Conservation (phyloP, 768 basidiomycete species). For the Leccinum incarnatum region DNA sequence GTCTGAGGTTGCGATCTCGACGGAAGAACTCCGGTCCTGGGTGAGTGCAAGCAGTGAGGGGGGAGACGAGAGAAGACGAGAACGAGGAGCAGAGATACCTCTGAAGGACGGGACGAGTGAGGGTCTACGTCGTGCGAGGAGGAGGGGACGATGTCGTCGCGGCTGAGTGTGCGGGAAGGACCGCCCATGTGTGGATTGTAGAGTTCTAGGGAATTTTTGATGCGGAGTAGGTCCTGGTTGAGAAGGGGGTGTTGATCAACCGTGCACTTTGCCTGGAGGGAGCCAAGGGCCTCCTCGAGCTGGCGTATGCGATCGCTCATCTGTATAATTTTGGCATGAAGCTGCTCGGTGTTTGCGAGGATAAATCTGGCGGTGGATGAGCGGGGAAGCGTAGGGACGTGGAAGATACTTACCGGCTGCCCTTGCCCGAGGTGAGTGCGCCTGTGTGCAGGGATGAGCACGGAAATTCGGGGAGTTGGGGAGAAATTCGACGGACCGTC, state of each 20-base stretch:
- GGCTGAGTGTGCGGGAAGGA: not conserved
- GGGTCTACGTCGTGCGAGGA: slow-evolving; percentile 13
- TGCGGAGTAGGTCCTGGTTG: slow-evolving; percentile 53
- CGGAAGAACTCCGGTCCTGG: slow-evolving; percentile 28
- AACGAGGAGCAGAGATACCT: slow-evolving; percentile 15
- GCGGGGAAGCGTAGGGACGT: not conserved
- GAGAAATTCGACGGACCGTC: slow-evolving; percentile 39
- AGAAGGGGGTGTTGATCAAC: slow-evolving; percentile 54
- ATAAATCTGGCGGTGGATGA: slow-evolving; percentile 48
- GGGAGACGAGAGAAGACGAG: not conserved
- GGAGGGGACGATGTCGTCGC: slow-evolving; percentile 12
- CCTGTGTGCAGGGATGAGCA: slow-evolving; percentile 33
- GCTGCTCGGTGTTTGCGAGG: slow-evolving; percentile 63
- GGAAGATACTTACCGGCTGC: slow-evolving; percentile 49
- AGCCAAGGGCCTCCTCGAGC: slow-evolving; percentile 57
- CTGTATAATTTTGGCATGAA: slow-evolving; percentile 61
- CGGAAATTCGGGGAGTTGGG: not conserved
- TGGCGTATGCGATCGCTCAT: slow-evolving; percentile 63
- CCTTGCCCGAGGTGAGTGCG: slow-evolving; percentile 58
- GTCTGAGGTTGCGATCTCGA: slow-evolving; percentile 21
- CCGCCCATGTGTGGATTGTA: slow-evolving; percentile 38
- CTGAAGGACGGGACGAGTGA: slow-evolving; percentile 20
- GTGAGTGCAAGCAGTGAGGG: not conserved
- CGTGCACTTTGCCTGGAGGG: slow-evolving; percentile 40
- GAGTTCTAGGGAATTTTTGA: slow-evolving; percentile 68